phyloP scores from a whole-genome alignment of 129 eudicot species.

The Tagetes erecta region DNA sequence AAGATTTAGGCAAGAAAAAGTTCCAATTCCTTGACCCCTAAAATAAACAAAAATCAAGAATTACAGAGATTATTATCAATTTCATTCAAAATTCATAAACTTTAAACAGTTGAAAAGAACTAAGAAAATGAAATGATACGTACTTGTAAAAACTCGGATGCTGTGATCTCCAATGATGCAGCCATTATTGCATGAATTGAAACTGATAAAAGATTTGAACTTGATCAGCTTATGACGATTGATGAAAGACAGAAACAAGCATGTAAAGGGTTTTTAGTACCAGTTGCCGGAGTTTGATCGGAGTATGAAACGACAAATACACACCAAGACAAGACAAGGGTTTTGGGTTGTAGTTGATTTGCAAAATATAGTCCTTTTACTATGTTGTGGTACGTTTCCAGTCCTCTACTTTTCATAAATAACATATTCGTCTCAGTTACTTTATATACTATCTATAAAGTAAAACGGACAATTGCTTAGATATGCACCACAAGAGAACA shows the following conservation, averaged over 20 bases:
- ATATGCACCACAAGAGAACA: conserved; percentile 3
- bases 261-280: no score
- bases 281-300: neutral
- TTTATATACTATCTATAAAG: neutral
- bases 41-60: neutral
- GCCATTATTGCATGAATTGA: conserved; percentile 33
- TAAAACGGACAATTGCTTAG: neutral
- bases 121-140: neutral
- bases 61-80: conserved; percentile 7
- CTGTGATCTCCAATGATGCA: conserved; percentile 43
- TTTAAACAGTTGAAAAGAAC: neutral
- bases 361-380: conserved; percentile 1
- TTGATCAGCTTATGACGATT: neutral
- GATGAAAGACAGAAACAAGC: no score
- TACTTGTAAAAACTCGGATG: conserved; percentile 60
- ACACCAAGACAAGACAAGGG: conserved; percentile 3
- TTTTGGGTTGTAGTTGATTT: conserved; percentile 14
- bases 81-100: neutral
- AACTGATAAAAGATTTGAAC: neutral
- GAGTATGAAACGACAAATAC: neutral
- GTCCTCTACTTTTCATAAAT: neutral
- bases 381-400: neutral
- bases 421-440: no score
- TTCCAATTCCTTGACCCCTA: conserved; percentile 53
- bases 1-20: conserved; percentile 51